phyloP scores from a whole-genome alignment of 306 rosid genomes.

The Phaseolus lunatus region DNA sequence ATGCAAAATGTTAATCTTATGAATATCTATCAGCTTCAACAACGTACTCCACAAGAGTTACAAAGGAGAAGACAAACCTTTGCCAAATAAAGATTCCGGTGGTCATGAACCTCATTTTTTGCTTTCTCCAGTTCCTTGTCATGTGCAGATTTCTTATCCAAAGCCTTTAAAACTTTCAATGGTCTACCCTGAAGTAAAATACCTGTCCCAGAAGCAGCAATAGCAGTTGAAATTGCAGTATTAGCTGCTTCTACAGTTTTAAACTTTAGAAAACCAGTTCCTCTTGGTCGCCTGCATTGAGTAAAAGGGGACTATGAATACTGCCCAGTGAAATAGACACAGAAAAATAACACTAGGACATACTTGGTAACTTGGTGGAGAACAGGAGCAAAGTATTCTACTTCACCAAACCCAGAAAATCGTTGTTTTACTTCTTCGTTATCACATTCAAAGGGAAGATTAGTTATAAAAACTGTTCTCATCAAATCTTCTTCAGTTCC shows the following conservation, averaged over 20 bases:
- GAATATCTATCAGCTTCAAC: constrained; percentile 36
- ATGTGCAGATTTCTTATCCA: constrained; percentile 93
- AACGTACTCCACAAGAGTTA: constrained; percentile 7
- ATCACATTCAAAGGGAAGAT: constrained; percentile 83
- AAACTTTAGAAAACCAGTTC: constrained; percentile 95
- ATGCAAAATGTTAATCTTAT: constrained; percentile 47
- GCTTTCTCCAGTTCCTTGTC: constrained; percentile 78
- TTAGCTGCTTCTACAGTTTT: constrained; percentile 73
- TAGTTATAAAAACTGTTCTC: constrained; percentile 80
- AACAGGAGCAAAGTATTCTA: constrained; percentile 82
- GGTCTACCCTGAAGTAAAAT: constrained; percentile 82
- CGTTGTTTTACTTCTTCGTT: constrained; percentile 83
- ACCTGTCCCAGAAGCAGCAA: constrained; percentile 71
- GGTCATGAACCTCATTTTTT: constrained; percentile 76
- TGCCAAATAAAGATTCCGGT: constrained; percentile 84
- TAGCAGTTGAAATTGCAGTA: constrained; percentile 78
- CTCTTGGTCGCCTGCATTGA: constrained; percentile 86
- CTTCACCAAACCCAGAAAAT: constrained; percentile 88
- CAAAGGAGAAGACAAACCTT: constrained; percentile 60
- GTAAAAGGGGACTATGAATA: constrained; percentile 42
- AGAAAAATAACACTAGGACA: constrained; percentile 40
- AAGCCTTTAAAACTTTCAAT: constrained; percentile 79
- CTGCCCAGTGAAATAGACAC: constrained; percentile 18
- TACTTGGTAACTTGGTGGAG: constrained; percentile 91
- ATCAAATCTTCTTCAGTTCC: constrained; percentile 65